A percentile compares a stretch with the other conserved stretches of the same genome.
These are phyloP conservation scores for Eimeria maxima DNA, from an alignment of 169 alveolate species.

Conservation along the genomic window DNA sequence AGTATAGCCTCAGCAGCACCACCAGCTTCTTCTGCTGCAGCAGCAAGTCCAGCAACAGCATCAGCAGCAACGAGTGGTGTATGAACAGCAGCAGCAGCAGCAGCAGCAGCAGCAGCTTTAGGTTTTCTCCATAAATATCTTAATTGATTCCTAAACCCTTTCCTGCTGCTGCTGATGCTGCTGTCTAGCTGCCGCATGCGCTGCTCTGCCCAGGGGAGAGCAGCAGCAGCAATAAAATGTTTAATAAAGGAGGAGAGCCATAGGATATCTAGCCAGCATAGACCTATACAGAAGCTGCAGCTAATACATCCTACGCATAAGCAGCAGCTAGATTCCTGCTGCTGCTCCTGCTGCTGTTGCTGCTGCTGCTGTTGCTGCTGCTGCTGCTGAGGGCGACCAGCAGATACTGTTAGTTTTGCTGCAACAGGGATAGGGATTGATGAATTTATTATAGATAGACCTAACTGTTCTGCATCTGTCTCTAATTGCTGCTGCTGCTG, in stretches of 20 bases:
- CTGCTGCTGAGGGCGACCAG: too few species aligned
- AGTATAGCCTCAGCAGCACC: constrained; percentile 81
- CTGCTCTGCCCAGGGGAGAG: constrained; percentile 77
- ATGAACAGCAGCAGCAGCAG: background rate
- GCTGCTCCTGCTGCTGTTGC: background rate
- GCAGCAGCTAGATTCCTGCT: constrained; percentile 15
- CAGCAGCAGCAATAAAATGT: constrained; percentile 55
- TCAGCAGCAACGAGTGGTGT: too few species aligned
- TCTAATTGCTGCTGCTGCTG: too few species aligned
- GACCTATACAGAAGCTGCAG: constrained; percentile 65
- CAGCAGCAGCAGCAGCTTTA: constrained; percentile 2
- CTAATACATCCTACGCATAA: constrained; percentile 33
- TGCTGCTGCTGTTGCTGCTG: background rate
- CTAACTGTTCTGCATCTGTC: too few species aligned
- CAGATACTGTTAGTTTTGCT: too few species aligned
- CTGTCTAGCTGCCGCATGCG: constrained; percentile 77
- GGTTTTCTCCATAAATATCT: constrained; percentile 80
- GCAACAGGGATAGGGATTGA: too few species aligned
- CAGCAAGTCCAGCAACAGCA: too few species aligned
- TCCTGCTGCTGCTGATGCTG: constrained; percentile 53
- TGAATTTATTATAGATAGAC: too few species aligned
- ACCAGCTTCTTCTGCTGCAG: constrained; percentile 36
- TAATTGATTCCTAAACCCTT: constrained; percentile 74
- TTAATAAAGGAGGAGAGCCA: constrained; percentile 35
- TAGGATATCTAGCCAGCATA: constrained; percentile 65